Base-by-base conservation (phyloP, 2,329 filamentous ascomycete species). In the Ophiostoma tasmaniense region DNA sequence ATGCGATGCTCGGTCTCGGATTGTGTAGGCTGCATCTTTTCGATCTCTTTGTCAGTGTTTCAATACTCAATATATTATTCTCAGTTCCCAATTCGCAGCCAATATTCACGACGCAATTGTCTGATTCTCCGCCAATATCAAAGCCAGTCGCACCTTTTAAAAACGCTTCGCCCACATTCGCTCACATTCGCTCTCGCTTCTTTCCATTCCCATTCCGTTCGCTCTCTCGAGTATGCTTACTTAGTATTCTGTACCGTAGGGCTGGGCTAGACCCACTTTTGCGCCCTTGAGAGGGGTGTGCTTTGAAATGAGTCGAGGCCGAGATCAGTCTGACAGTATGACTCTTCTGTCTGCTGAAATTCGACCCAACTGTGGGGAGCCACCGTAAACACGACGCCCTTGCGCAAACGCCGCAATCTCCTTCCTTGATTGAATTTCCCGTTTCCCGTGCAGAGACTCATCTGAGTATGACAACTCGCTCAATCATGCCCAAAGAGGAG, bases 401-500 rank as follows among this genome's bases (percentile, higher is more conserved):
- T n/a, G 33, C 35, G n/a, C 64, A 65, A 42, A 65, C 64, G 64
- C 64, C 64, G 64, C 64, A 45, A 65, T 45, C 64, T 42, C 30
- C 61, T 28, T 59, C 22, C 6, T 17, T n/a, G 30, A 33, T 11
- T 39, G 30, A 2, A 10, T 35, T 35, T 64, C 20, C 13, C 20
- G 7, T 20, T 45, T 7, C 8, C 10, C 14, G n/a, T 22, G 30
- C 35, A 37, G 11, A 20, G 8, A 28, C 22, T 59, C 22, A n/a
- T n/a, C n/a, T n/a, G n/a, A n/a, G n/a, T n/a, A n/a, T n/a, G n/a
- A n/a, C 3, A 20, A 30, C 25, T 61, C 25, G 25, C 55, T 61
- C 55, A 61, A 61, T 61, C 55, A 28, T 61, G 55, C 25, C 55
- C 25, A 30, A 55, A 61, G 55, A 13, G 55, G 25, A 30, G 20